Base-by-base conservation (phyloP, 495 filamentous ascomycete species). In the Schizothecium vesticola region DNA sequence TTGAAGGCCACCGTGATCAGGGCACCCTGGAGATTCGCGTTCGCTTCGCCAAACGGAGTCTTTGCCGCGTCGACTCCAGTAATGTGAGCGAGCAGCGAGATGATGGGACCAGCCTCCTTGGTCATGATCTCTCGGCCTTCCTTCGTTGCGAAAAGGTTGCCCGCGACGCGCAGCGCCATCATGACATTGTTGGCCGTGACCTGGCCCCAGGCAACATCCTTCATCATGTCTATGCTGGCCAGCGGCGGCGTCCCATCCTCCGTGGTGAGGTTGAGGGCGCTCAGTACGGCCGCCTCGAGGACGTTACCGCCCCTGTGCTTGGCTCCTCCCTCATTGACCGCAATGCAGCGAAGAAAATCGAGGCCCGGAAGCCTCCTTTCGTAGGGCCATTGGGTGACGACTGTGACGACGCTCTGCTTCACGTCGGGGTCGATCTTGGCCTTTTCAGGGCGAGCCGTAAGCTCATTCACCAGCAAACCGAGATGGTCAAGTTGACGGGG, bases 1-100 rank as follows among this genome's bases (percentile, higher is more conserved):
- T 99, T 98, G 74, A 98, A 89, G 71, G 89, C 89, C 0, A 92
- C 82, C 9, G 96, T 96, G 12, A 91, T 87, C 23, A 93, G 77
- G 0, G 95, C 96, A 65, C 96, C 88, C 59, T 89, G 85, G 9
- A 96, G 79, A 72, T 96, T 97, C 51, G 89, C 88, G 70, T 96
- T 95, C n/a, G 82, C 82, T 1, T 86, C 83, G 43, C 84, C 83
- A 1, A 79, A 76, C 6, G 84, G 76, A 26, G 83, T 71, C 2
- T 79, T 73, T 1, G 80, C 77, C 55, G 82, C 84, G 5, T 85
- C 81, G 26, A 86, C 76, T 13, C 81, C 77, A 12, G 87, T 73
- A 26, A 83, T 70, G 36, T 78, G 73, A 10, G 76, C 80, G 23
- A 85, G 65, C 10, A 83, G 72, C 12, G 69, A 63, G 13, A 78